Evolutionary conservation across 2,329 filamentous ascomycete genomes (phyloP).

Genomic region (Hypomyces perniciosus): DNA sequence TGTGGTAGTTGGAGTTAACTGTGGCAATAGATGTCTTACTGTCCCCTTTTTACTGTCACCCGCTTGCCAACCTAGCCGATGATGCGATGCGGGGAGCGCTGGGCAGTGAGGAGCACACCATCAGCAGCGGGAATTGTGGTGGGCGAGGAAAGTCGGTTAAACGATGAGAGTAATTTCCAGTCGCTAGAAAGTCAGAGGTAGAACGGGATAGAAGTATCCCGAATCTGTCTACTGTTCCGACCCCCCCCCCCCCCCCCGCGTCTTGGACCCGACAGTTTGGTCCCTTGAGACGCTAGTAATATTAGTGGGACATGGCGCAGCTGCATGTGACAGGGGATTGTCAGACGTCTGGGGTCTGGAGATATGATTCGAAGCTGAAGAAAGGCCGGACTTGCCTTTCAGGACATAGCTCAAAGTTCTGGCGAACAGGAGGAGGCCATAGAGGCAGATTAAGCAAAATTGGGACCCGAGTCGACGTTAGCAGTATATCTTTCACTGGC

Average conservation of each 20-base stretch:
- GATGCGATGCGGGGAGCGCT: no score
- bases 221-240: slow-evolving; percentile 3
- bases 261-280: slow-evolving; percentile 19
- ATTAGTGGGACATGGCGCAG: slow-evolving; percentile 11
- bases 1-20: no score
- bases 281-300: slow-evolving; percentile 14
- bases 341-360: slow-evolving; percentile 1
- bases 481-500: no score
- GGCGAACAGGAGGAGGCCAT: no score
- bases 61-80: neutral
- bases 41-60: neutral
- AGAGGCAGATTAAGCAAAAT: neutral
- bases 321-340: slow-evolving; percentile 7
- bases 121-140: neutral
- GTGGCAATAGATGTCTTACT: no score
- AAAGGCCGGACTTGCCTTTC: neutral
- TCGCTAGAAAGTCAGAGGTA: no score
- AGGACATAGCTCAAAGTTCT: no score
- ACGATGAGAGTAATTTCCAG: no score
- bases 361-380: slow-evolving; percentile 5
- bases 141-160: no score
- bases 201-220: neutral
- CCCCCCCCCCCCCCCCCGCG: slow-evolving; percentile 16
- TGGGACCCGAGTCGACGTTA: neutral
- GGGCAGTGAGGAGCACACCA: neutral